Base-by-base conservation (phyloP, 2,329 filamentous ascomycete genomes). In the Cytospora paraplurivora region DNA sequence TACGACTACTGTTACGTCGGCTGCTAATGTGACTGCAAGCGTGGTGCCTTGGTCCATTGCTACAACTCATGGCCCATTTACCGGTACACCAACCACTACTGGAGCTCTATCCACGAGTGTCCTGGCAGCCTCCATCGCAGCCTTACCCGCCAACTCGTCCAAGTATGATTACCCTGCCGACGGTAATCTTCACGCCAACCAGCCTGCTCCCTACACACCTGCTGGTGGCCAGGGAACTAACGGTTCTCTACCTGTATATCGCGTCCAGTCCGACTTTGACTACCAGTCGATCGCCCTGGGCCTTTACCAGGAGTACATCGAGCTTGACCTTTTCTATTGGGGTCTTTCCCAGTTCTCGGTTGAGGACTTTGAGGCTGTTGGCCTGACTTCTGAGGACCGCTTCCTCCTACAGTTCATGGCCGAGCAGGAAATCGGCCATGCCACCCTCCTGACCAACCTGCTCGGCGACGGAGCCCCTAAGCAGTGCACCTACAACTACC, bases 401-500 rank as follows among this genome's bases (percentile, higher is more conserved):
- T 85, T 81, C 62, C 78, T 95, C 63, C 86, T 95, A 53, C 77
- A 88, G 68, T 90, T 89, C 78, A 95, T 95, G 91, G 83, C 82
- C 0, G 79, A 91, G 38, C 91, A 94, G 72, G 91, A 94, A 72
- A 77, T 86, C 60, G 91, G 91, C 7, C 91, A 95, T 72, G 88
- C 90, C 0, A 93, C 90, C 0, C 79, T 93, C 3, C 74, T 96
- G 41, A 86, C 83, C 72, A 93, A 93, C 77, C 90, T 95, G 76
- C 85, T 95, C 1, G 91, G 92, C 11, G 75, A 81, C 0, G 71
- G 85, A 64, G 89, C 91, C 0, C 90, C 91, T 0, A 81, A 82
- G 59, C 88, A 92, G 73, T 95, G 91, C 78, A 88, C 83, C 0
- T 96, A 96, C 79, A 87, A 92, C 77, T 95, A 95, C 72, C 91